Evolutionary conservation across 352 stramenopile genomes (phyloP).

Genomic region (Pythium dissimile): DNA sequence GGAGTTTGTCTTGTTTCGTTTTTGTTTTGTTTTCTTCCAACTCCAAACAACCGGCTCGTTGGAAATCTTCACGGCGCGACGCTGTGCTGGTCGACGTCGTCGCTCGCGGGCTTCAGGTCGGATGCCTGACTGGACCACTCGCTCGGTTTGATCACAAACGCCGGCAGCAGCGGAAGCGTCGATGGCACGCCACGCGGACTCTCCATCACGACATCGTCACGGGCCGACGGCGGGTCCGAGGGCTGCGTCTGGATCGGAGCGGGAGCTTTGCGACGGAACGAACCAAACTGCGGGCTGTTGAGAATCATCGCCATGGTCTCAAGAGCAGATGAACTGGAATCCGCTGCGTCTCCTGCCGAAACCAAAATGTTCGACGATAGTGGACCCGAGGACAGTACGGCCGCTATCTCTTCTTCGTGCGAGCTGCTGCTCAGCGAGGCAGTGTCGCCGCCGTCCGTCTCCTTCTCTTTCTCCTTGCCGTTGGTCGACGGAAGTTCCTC

Average conservation of each 20-base stretch:
- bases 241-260: conserved; percentile 18
- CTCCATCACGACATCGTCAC: conserved; percentile 20
- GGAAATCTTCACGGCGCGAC: neutral
- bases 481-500: no score
- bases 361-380: neutral
- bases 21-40: no score
- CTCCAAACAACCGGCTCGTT: no score
- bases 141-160: conserved; percentile 19
- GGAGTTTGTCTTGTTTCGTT: no score
- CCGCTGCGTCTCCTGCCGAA: conserved; percentile 2
- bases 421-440: conserved; percentile 18
- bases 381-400: neutral
- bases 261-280: conserved; percentile 18
- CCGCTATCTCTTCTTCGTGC: conserved; percentile 7
- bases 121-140: neutral
- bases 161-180: conserved; percentile 14
- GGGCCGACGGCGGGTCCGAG: neutral
- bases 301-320: conserved; percentile 77
- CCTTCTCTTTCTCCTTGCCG: conserved; percentile 4
- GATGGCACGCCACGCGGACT: conserved; percentile 13
- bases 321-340: conserved; percentile 19
- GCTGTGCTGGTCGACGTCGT: neutral
- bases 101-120: neutral
- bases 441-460: conserved; percentile 20
- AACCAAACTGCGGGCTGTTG: conserved; percentile 50